Percentiles rank a stretch among this genome's conserved stretches.
These are phyloP conservation scores for Coprinopsis sp. DNA, from an alignment of 768 basidiomycete species.

Conservation along the genomic window DNA sequence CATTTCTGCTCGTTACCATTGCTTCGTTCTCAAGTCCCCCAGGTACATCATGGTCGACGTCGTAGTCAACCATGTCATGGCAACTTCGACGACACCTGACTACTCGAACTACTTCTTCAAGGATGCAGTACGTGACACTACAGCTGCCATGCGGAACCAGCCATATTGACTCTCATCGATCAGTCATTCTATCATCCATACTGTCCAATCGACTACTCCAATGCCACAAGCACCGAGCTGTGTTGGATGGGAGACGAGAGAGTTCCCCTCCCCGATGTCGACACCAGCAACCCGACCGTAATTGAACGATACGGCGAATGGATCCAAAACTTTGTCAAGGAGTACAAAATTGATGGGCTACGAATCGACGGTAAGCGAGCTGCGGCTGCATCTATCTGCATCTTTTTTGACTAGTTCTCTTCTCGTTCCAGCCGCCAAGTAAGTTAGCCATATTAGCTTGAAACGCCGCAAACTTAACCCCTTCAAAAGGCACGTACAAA, in stretches of 20 bases:
- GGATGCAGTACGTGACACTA: constrained; percentile 37
- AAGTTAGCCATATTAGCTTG: constrained; percentile 13
- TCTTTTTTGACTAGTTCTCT: constrained; percentile 22
- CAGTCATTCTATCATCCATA: constrained; percentile 74
- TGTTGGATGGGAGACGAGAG: constrained; percentile 82
- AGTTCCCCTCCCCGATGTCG: constrained; percentile 73
- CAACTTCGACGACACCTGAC: constrained; percentile 57
- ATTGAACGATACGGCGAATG: constrained; percentile 59
- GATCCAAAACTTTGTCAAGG: constrained; percentile 63
- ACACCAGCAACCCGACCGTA: constrained; percentile 67
- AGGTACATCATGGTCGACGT: constrained; percentile 83
- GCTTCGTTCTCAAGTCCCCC: constrained; percentile 1
- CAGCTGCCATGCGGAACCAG: not conserved
- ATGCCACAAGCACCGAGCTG: constrained; percentile 62
- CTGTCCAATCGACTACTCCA: constrained; percentile 67
- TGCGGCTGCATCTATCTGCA: too few relatives aligned
- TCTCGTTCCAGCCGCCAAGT: constrained; percentile 39
- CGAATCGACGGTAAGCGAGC: constrained; percentile 72
- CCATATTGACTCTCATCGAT: constrained; percentile 11
- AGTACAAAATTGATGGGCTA: constrained; percentile 80
- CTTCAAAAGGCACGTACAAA: constrained; percentile 59
- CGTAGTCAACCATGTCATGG: constrained; percentile 84
- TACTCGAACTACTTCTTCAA: constrained; percentile 68
- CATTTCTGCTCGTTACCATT: not conserved
- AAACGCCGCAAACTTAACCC: constrained; percentile 6